Conservation (phyloP, 352 stramenopile species). For the Saprolegnia parasitica region DNA sequence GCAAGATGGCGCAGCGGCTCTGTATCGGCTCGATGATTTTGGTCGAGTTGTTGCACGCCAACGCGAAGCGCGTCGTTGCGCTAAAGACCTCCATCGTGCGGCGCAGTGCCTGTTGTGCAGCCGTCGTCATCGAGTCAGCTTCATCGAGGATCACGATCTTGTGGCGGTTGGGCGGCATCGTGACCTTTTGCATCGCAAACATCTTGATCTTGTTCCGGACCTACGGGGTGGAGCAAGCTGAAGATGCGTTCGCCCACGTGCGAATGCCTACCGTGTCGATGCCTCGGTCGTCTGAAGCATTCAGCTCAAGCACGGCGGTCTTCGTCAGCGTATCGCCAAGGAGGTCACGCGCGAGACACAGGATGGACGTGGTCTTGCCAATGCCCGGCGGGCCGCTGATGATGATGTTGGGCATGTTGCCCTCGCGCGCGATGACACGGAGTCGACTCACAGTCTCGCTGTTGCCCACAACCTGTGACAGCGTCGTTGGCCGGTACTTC, state of each 20-base stretch:
- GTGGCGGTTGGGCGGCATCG: conserved; percentile 84
- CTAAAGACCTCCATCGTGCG: conserved; percentile 99
- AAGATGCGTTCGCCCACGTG: neutral
- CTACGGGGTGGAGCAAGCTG: neutral
- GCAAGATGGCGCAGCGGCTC: conserved; percentile 96
- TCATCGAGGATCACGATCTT: conserved; percentile 99
- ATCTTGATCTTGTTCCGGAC: conserved; percentile 98
- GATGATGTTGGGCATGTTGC: conserved; percentile 99
- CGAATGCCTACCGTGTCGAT: conserved; percentile 59
- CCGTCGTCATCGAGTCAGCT: conserved; percentile 97
- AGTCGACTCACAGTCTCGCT: conserved; percentile 94
- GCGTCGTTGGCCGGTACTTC: conserved; percentile 93
- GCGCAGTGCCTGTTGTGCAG: conserved; percentile 96
- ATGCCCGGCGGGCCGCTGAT: conserved; percentile 91
- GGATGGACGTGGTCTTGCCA: conserved; percentile 91
- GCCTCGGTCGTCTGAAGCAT: conserved; percentile 95
- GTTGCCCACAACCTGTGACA: conserved; percentile 97
- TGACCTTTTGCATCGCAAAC: conserved; percentile 99
- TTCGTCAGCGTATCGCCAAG: conserved; percentile 67
- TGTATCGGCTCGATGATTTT: conserved; percentile 99
- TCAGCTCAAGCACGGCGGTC: conserved; percentile 96
- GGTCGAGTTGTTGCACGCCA: conserved; percentile 98
- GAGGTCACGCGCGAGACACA: conserved; percentile 86
- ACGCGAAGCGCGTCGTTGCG: conserved; percentile 95
- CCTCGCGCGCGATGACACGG: conserved; percentile 91